Percentiles rank a stretch among this genome's conserved stretches.
Conservation (phyloP, 208 protist genomes). For the Trypanosoma vivax region DNA sequence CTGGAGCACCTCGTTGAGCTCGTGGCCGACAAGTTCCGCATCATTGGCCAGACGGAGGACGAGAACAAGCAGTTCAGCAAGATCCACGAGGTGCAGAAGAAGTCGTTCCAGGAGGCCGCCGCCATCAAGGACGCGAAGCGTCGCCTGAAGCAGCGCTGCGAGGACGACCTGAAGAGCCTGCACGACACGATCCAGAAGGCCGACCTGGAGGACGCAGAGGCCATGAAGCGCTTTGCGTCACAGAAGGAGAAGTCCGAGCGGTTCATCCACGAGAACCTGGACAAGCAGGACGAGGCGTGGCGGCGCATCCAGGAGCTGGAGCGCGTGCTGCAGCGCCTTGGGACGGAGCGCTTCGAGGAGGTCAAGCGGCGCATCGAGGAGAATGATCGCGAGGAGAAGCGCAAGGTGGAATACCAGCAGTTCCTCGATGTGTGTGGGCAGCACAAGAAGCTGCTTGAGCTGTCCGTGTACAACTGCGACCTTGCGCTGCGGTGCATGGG, state of each 20-base stretch:
- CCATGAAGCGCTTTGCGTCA: slow-evolving; percentile 1
- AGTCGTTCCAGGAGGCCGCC: slow-evolving; percentile 3
- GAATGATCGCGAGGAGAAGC: slow-evolving; percentile 5
- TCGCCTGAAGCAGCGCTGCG: slow-evolving; percentile 2
- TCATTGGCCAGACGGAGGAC: slow-evolving; percentile 4
- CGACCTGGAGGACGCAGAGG: slow-evolving; percentile 3
- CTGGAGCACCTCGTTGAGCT: slow-evolving; percentile 3
- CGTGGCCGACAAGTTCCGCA: slow-evolving; percentile 6
- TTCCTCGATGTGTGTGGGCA: slow-evolving; percentile 5
- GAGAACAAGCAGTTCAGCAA: slow-evolving; percentile 1
- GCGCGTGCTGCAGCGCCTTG: slow-evolving; percentile 5
- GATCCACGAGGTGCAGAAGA: slow-evolving; percentile 4
- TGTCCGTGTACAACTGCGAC: slow-evolving; percentile 6
- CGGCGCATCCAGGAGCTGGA: slow-evolving; percentile 3
- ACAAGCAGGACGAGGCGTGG: slow-evolving; percentile 5
- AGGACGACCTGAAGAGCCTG: not conserved
- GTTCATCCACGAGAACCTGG: slow-evolving; percentile 5
- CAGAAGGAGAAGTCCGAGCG: slow-evolving; percentile 6
- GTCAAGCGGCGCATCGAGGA: slow-evolving; percentile 2
- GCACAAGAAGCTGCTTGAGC: slow-evolving; percentile 6
- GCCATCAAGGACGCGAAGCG: slow-evolving; percentile 5
- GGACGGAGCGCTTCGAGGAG: slow-evolving; percentile 6
- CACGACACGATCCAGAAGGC: slow-evolving; percentile 4
- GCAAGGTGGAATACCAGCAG: slow-evolving; percentile 6
- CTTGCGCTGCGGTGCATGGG: slow-evolving; percentile 23